These are phyloP conservation scores for Allomyces javanicus DNA, from an alignment of 192 early-diverging fungal species.

Conservation along the genomic window DNA sequence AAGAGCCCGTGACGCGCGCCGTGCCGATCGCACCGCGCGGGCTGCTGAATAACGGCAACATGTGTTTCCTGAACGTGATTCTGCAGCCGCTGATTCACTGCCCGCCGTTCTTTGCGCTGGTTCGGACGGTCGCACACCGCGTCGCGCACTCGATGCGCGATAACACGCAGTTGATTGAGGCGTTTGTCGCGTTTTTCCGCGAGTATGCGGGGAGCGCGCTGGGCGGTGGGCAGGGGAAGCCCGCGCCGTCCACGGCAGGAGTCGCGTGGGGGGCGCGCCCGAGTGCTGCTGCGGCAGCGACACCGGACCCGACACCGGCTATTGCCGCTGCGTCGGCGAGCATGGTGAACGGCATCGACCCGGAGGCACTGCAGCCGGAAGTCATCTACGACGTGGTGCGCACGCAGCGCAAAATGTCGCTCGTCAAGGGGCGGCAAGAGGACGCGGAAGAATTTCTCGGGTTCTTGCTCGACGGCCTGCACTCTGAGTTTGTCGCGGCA, in stretches of 20 bases:
- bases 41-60: conserved; percentile 89
- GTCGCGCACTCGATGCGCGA: conserved; percentile 50
- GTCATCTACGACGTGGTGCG: conserved; percentile 80
- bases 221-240: neutral
- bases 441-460: conserved; percentile 94
- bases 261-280: too few species aligned
- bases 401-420: conserved; percentile 30
- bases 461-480: conserved; percentile 79
- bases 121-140: conserved; percentile 40
- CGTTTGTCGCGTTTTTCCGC: conserved; percentile 19
- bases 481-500: conserved; percentile 59
- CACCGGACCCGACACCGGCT: neutral
- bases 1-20: neutral
- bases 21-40: conserved; percentile 60
- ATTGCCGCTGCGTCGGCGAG: neutral
- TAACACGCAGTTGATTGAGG: conserved; percentile 60
- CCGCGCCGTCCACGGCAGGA: neutral
- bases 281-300: too few species aligned
- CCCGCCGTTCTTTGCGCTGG: conserved; percentile 75
- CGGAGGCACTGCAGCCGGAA: conserved; percentile 70
- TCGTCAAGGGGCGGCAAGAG: conserved; percentile 59
- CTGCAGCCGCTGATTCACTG: conserved; percentile 86
- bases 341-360: neutral
- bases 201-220: neutral
- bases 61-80: conserved; percentile 96